Evolutionary conservation across 306 rosid genomes (phyloP).

Genomic region (Ormosia semicastrata): DNA sequence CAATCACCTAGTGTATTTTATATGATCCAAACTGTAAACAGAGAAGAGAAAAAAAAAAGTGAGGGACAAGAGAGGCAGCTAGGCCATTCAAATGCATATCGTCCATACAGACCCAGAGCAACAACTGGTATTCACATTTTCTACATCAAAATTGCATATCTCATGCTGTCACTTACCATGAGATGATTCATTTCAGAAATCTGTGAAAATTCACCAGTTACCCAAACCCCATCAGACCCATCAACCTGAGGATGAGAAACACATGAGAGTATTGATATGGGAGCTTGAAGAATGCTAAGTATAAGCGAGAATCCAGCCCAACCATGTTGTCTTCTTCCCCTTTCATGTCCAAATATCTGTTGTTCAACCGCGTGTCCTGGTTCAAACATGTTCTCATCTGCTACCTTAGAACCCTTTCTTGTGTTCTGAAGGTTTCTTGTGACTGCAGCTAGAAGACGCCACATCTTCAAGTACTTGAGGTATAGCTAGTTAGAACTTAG

Average conservation of each 20-base stretch:
- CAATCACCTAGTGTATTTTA: slow-evolving; percentile 22
- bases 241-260: slow-evolving; percentile 63
- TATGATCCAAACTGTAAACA: slow-evolving; percentile 12
- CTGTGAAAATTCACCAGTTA: slow-evolving; percentile 57
- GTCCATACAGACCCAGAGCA: not conserved
- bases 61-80: not conserved
- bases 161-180: slow-evolving; percentile 95
- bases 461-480: slow-evolving; percentile 24
- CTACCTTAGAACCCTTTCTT: slow-evolving; percentile 74
- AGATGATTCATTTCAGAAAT: slow-evolving; percentile 84
- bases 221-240: slow-evolving; percentile 74
- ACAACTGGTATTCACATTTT: not conserved
- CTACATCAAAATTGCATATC: slow-evolving; percentile 96
- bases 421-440: slow-evolving; percentile 51
- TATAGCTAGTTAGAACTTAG: not conserved
- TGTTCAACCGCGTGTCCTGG: slow-evolving; percentile 40
- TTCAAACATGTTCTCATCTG: slow-evolving; percentile 82
- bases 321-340: slow-evolving; percentile 38
- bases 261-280: slow-evolving; percentile 73
- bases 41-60: not conserved
- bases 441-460: slow-evolving; percentile 41
- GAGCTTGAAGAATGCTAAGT: slow-evolving; percentile 53
- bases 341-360: slow-evolving; percentile 32
- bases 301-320: slow-evolving; percentile 50
- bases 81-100: not conserved